Evolutionary conservation across 495 filamentous ascomycete genomes (phyloP).

Genomic region (Cladorrhinum samala): DNA sequence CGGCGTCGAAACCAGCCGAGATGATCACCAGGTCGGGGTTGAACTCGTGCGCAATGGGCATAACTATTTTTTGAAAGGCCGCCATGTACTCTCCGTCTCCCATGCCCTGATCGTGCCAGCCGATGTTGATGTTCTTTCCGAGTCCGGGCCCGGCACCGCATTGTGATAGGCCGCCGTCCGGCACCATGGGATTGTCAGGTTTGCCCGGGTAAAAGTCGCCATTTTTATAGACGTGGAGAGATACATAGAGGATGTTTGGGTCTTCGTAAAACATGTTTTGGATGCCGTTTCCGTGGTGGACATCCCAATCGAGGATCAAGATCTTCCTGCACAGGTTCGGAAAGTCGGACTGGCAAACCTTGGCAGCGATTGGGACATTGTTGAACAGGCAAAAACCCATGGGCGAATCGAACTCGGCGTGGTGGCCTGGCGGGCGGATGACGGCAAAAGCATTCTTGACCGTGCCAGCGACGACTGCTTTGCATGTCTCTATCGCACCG

Average conservation of each 20-base stretch:
- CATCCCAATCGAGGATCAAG: constrained; percentile 92
- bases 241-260: constrained; percentile 93
- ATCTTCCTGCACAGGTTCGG: constrained; percentile 78
- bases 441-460: constrained; percentile 94
- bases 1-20: constrained; percentile 94
- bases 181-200: constrained; percentile 49
- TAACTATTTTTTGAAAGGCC: constrained; percentile 93
- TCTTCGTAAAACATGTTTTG: constrained; percentile 93
- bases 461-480: constrained; percentile 67
- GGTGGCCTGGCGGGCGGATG: constrained; percentile 90
- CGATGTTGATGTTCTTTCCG: constrained; percentile 93
- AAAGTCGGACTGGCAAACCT: constrained; percentile 70
- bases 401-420: constrained; percentile 75
- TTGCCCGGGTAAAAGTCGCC: constrained; percentile 82
- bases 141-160: constrained; percentile 68
- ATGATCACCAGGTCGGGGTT: constrained; percentile 93
- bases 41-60: constrained; percentile 92
- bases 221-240: constrained; percentile 79
- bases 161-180: constrained; percentile 65
- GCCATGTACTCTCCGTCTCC: constrained; percentile 95
- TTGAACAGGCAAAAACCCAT: constrained; percentile 98
- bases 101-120: constrained; percentile 88
- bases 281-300: constrained; percentile 86
- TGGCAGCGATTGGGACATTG: constrained; percentile 87
- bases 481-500: constrained; percentile 89